Evolutionary conservation across 1,139 yeast genomes (phyloP).

Genomic region (Candida buenavistaensis): DNA sequence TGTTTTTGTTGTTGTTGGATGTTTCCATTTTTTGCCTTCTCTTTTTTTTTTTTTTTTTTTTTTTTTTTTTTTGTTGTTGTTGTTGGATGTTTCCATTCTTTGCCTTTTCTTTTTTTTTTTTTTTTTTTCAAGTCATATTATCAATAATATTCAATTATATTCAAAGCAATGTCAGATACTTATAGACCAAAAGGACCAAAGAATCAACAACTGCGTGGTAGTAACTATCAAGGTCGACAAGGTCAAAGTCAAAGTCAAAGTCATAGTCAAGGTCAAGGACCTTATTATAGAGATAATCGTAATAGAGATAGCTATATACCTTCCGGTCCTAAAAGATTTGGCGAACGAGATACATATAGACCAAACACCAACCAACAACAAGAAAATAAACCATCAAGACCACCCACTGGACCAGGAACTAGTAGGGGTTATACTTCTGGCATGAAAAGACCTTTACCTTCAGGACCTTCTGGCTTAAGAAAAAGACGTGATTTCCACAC

Average conservation of each 20-base stretch:
- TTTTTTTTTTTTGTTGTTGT: constrained; percentile 1
- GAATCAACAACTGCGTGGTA: constrained; percentile 4
- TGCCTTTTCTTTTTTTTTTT: too few relatives aligned
- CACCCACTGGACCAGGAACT: constrained; percentile 1
- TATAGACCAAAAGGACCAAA: constrained; percentile 28
- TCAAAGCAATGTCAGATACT: constrained; percentile 38
- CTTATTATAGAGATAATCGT: constrained; percentile 5
- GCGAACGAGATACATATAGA: constrained; percentile 15
- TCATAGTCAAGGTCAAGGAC: constrained; percentile 5
- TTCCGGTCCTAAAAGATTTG: constrained; percentile 23
- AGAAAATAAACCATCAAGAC: constrained; percentile 9
- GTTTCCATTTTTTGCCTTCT: background rate
- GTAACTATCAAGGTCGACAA: constrained; percentile 7
- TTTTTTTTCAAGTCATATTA: too few relatives aligned
- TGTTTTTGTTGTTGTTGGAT: background rate
- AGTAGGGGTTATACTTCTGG: constrained; percentile 3
- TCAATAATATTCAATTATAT: background rate
- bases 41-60: background rate
- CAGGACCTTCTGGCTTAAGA: constrained; percentile 18
- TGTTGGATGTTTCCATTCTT: too few relatives aligned
- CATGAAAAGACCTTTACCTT: constrained; percentile 13
- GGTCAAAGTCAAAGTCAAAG: constrained; percentile 4
- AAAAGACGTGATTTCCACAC: constrained; percentile 14
- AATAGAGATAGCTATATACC: constrained; percentile 10
- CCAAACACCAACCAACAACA: constrained; percentile 15